Evolutionary conservation across 2,329 filamentous ascomycete genomes (phyloP), one percentile per base, ranked within the genome.

Genomic region (Ascochyta lentis): DNA sequence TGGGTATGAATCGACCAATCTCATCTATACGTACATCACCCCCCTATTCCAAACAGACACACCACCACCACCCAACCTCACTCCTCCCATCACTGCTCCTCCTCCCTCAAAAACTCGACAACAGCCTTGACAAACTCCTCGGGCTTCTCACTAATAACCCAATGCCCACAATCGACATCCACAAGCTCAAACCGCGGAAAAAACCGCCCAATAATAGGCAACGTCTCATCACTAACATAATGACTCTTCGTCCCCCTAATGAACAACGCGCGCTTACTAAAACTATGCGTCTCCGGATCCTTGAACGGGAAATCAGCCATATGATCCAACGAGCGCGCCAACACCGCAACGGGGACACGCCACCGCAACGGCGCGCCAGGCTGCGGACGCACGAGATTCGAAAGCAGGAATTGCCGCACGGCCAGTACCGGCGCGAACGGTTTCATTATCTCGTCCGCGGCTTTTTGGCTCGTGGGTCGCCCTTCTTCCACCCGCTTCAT

Each of bases 261-360:
- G 64, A 98, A 92, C 22, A 98, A 80, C 13, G 92, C 88, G 0
- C 88, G 90, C 59, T 92, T 92, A 64, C 86, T 82, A 70, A 91
- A 98, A 24, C 87, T 82, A 31, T 80, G 78, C 60, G 83, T 76
- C n/a, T 84, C 82, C 0, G 92, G 88, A 66, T 92, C 82, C 63
- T 84, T 89, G 79, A 88, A 96, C 0, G 95, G 94, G 69, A 99
- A 99, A 65, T 96, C 91, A 1, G 90, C 92, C 79, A 98, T 85
- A 61, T 90, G 81, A 64, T 87, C 84, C 37, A 99, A 79, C 0
- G 87, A 82, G 43, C 82, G 80, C 4, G 83, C 87, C 0, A 99
- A 79, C 3, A 85, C 87, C 42, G 84, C 81, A 10, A 99, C 79
- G 0, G 95, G 94, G 3, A 98, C 86, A 26, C 91, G 85, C 77